phyloP scores from a whole-genome alignment of 2,329 filamentous ascomycete genomes.

The Paecilomyces dactylethromorphus region DNA sequence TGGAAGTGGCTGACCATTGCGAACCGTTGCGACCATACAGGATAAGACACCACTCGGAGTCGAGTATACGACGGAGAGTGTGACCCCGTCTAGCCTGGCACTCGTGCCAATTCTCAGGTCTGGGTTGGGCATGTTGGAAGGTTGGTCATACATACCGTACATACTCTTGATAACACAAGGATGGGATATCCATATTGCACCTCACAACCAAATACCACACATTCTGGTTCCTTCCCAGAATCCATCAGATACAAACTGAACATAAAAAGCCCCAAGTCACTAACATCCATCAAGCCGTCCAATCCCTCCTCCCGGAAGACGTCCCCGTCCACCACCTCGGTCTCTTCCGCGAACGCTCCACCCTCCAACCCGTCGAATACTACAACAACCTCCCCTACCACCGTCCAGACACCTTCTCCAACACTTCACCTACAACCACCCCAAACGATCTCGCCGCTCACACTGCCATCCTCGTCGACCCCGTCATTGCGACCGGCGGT shows the following conservation, averaged over 20 bases:
- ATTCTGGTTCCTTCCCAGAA: background rate
- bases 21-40: slow-evolving; percentile 37
- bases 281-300: slow-evolving; percentile 48
- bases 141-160: slow-evolving; percentile 34
- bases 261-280: background rate
- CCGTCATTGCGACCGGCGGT: slow-evolving; percentile 87
- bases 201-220: slow-evolving; percentile 1
- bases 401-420: slow-evolving; percentile 2
- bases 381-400: slow-evolving; percentile 88
- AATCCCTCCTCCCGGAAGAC: slow-evolving; percentile 71
- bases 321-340: slow-evolving; percentile 84
- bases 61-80: slow-evolving; percentile 60
- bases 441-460: slow-evolving; percentile 41
- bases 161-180: background rate
- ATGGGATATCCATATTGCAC: background rate
- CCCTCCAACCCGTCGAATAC: slow-evolving; percentile 40
- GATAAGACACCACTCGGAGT: slow-evolving; percentile 73
- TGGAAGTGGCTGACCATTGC: background rate
- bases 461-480: slow-evolving; percentile 70
- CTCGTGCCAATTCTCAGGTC: slow-evolving; percentile 90
- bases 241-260: background rate
- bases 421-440: slow-evolving; percentile 19
- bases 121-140: slow-evolving; percentile 85
- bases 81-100: slow-evolving; percentile 62
- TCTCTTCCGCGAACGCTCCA: slow-evolving; percentile 60